Percentiles rank a stretch among this genome's conserved stretches.
phyloP scores from a whole-genome alignment of 2,329 filamentous ascomycete genomes.

The Neurospora sp. region DNA sequence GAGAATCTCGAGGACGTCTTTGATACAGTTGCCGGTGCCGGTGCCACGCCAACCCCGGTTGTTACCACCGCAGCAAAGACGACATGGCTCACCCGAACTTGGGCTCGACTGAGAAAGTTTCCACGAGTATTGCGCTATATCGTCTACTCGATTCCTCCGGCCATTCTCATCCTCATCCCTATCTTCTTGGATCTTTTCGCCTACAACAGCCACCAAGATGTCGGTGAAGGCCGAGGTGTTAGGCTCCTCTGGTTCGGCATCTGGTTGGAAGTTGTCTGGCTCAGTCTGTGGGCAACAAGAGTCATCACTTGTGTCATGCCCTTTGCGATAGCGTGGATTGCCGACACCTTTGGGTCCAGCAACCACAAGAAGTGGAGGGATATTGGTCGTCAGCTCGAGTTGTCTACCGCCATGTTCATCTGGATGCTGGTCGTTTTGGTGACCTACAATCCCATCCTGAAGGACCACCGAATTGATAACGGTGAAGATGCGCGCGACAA shows the following conservation, averaged over 20 bases:
- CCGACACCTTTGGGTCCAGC: constrained; percentile 69
- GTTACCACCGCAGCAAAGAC: constrained; percentile 7
- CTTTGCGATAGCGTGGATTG: constrained; percentile 37
- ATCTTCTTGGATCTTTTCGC: constrained; percentile 34
- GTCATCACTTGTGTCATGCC: constrained; percentile 44
- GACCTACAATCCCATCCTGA: constrained; percentile 78
- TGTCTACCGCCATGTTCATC: constrained; percentile 79
- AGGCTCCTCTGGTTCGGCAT: constrained; percentile 83
- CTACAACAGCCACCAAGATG: constrained; percentile 30
- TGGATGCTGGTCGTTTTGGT: constrained; percentile 85
- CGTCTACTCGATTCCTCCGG: constrained; percentile 38
- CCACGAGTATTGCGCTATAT: constrained; percentile 40
- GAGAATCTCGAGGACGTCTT: constrained; percentile 36
- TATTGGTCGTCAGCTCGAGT: constrained; percentile 73
- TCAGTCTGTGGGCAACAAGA: constrained; percentile 72
- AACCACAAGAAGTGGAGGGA: constrained; percentile 91
- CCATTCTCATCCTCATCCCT: constrained; percentile 34
- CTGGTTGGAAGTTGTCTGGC: constrained; percentile 90
- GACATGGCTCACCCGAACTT: constrained; percentile 26
- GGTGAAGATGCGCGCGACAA: constrained; percentile 34
- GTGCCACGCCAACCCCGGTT: not conserved
- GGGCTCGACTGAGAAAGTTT: constrained; percentile 37
- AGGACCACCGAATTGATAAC: constrained; percentile 36
- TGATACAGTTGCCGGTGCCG: constrained; percentile 20
- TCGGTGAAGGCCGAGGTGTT: constrained; percentile 62